These are phyloP conservation scores for Colletotrichum sp. DNA, from an alignment of 2,329 filamentous ascomycete species.

Conservation along the genomic window DNA sequence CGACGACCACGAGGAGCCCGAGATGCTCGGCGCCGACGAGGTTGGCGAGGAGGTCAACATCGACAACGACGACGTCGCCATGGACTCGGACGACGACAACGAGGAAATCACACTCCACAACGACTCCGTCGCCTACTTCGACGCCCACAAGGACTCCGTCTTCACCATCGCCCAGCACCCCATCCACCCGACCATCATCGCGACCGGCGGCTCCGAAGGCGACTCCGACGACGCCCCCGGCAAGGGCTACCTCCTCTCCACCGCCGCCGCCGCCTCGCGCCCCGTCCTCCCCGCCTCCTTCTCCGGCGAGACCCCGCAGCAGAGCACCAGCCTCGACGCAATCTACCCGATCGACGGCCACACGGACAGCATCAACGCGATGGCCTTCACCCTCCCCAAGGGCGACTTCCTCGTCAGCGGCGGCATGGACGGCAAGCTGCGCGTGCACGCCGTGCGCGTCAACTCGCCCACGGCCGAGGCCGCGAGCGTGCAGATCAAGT, in stretches of 20 bases:
- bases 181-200: slow-evolving; percentile 74
- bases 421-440: slow-evolving; percentile 84
- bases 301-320: slow-evolving; percentile 53
- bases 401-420: slow-evolving; percentile 88
- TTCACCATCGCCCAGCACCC: slow-evolving; percentile 97
- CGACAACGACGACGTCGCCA: slow-evolving; percentile 69
- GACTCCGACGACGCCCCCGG: slow-evolving; percentile 68
- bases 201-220: slow-evolving; percentile 80
- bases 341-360: slow-evolving; percentile 86
- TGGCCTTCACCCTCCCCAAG: slow-evolving; percentile 81
- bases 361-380: slow-evolving; percentile 86
- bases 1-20: slow-evolving; percentile 49
- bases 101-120: slow-evolving; percentile 84
- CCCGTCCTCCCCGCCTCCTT: slow-evolving; percentile 81
- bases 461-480: slow-evolving; percentile 44
- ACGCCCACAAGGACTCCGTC: slow-evolving; percentile 86
- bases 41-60: slow-evolving; percentile 75
- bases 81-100: slow-evolving; percentile 76
- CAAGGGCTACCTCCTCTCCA: slow-evolving; percentile 85
- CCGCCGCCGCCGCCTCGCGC: slow-evolving; percentile 62
- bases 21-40: slow-evolving; percentile 79
- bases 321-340: slow-evolving; percentile 63
- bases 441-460: slow-evolving; percentile 66
- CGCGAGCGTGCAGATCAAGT: slow-evolving; percentile 51
- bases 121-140: slow-evolving; percentile 93